Conservation (phyloP, 164 flowering plant genomes). For the Brasenia schreberi region DNA sequence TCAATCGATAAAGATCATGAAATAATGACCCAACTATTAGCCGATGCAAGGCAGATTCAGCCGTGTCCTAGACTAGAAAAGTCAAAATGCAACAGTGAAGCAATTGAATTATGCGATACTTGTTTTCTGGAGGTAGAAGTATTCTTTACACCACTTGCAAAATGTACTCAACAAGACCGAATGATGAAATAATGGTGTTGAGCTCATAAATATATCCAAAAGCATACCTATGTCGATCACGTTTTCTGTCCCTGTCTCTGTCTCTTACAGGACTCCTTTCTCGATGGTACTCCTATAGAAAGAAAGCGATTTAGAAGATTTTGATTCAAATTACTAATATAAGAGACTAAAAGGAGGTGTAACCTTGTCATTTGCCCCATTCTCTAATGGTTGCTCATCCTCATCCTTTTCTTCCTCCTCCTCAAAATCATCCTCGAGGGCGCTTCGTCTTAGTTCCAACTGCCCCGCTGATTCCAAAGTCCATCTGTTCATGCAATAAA, state of each 20-base stretch:
- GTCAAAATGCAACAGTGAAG: conserved; percentile 25
- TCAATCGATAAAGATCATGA: no score
- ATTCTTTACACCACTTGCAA: no score
- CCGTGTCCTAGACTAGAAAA: conserved; percentile 61
- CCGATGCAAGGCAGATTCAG: no score
- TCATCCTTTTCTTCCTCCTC: conserved; percentile 94
- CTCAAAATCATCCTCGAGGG: conserved; percentile 98
- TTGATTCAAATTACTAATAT: not conserved
- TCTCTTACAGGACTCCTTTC: conserved; percentile 78
- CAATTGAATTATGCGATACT: no score
- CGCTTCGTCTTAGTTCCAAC: conserved; percentile 85
- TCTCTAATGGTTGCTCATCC: conserved; percentile 51
- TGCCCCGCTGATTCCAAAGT: conserved; percentile 64
- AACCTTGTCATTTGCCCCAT: conserved; percentile 58
- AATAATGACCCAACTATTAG: no score
- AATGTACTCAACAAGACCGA: no score
- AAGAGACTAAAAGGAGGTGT: not conserved
- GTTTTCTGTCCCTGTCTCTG: conserved; percentile 80
- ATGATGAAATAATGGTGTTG: no score
- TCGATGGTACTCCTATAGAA: conserved; percentile 57
- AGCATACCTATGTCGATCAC: conserved; percentile 53
- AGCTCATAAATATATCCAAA: no score
- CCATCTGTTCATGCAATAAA: conserved; percentile 34
- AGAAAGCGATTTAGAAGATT: not conserved
- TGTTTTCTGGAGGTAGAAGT: no score